Conservation (phyloP, 345 rosid genomes). For the Draba incana region DNA sequence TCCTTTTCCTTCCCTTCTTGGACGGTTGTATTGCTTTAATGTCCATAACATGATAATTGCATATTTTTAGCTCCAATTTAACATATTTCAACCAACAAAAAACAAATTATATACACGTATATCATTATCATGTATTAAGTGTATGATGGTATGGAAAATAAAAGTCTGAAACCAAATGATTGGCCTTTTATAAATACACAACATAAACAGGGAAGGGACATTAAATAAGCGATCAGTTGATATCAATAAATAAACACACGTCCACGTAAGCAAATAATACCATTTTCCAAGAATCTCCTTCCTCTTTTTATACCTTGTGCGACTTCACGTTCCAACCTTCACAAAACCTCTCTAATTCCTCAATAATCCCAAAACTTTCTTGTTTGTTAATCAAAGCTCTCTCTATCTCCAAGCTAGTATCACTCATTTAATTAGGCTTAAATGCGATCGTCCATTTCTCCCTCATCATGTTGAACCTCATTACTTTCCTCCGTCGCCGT, state of each 20-base stretch:
- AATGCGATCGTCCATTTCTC: slow-evolving; percentile 35
- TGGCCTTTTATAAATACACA: background rate
- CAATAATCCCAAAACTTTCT: background rate
- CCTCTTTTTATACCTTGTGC: slow-evolving; percentile 4
- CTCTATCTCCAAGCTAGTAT: slow-evolving; percentile 11
- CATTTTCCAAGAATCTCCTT: slow-evolving; percentile 29
- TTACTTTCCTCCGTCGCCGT: slow-evolving; percentile 69
- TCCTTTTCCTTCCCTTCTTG: slow-evolving; percentile 21
- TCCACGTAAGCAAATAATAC: slow-evolving; percentile 26
- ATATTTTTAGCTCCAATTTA: too few relatives aligned
- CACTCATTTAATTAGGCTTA: background rate
- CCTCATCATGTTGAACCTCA: slow-evolving; percentile 58
- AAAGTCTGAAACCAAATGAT: slow-evolving; percentile 5
- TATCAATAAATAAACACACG: background rate
- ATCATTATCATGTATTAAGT: too few relatives aligned
- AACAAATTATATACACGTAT: too few relatives aligned
- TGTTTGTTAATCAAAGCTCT: background rate
- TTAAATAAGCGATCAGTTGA: slow-evolving; percentile 18
- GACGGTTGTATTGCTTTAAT: background rate
- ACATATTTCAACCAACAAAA: too few relatives aligned
- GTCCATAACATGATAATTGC: too few relatives aligned
- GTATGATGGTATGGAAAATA: too few relatives aligned
- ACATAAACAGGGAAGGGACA: background rate
- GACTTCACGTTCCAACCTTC: background rate
- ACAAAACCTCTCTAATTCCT: background rate